Evolutionary conservation across 2,329 filamentous ascomycete genomes (phyloP).

Genomic region (Cryphonectria nitschkei): DNA sequence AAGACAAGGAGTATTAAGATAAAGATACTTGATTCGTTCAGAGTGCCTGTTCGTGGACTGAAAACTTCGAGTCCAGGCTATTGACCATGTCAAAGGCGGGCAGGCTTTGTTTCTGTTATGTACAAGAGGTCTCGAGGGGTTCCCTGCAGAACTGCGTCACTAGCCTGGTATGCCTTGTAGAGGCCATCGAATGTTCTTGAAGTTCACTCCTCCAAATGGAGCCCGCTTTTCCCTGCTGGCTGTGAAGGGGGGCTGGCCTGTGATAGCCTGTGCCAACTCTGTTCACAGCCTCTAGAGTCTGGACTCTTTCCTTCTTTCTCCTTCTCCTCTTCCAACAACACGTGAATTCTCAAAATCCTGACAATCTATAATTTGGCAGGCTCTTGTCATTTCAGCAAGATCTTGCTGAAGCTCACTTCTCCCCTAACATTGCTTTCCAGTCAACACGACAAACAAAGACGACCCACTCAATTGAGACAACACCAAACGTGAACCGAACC

Average conservation of each 20-base stretch:
- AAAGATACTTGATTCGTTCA: background rate
- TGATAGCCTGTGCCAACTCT: slow-evolving; percentile 13
- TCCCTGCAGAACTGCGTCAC: slow-evolving; percentile 15
- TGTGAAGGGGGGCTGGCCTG: slow-evolving; percentile 14
- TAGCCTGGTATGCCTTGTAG: slow-evolving; percentile 1
- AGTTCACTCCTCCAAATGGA: slow-evolving; percentile 9
- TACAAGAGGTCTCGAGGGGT: background rate
- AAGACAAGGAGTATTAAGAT: background rate
- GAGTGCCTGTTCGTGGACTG: background rate
- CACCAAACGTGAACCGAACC: slow-evolving; percentile 5
- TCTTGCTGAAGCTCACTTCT: background rate
- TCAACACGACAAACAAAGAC: background rate
- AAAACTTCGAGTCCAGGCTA: background rate
- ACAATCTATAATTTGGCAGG: slow-evolving; percentile 20
- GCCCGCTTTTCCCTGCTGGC: slow-evolving; percentile 23
- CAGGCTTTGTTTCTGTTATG: background rate
- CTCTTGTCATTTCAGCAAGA: background rate
- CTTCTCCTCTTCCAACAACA: background rate
- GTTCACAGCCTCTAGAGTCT: background rate
- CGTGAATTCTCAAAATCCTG: background rate
- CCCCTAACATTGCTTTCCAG: background rate
- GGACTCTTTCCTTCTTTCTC: slow-evolving; percentile 11
- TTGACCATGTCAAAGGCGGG: background rate
- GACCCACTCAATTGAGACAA: slow-evolving; percentile 3
- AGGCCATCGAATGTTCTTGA: slow-evolving; percentile 29